These are phyloP conservation scores for Rostrohypoxylon terebratum DNA, from an alignment of 495 filamentous ascomycete species.

Conservation along the genomic window DNA sequence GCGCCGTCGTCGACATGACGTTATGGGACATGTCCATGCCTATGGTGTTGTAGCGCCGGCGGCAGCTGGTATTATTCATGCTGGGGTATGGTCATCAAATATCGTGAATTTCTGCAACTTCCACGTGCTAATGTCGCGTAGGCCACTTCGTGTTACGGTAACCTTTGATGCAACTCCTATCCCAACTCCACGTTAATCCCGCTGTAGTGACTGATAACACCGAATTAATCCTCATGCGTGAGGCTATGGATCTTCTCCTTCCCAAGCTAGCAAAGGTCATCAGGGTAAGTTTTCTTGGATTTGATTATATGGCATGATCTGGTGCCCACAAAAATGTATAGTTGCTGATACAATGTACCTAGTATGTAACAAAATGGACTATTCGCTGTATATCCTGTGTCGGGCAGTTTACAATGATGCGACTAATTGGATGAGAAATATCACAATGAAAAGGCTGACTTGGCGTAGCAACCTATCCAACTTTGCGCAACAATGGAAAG, in stretches of 20 bases:
- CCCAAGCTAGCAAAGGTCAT: constrained; percentile 90
- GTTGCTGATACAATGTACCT: constrained; percentile 19
- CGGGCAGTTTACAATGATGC: neutral
- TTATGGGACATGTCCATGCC: constrained; percentile 78
- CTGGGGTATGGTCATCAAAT: constrained; percentile 58
- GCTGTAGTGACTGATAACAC: constrained; percentile 78
- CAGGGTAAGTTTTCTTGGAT: constrained; percentile 31
- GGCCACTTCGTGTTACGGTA: constrained; percentile 35
- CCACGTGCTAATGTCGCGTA: constrained; percentile 21
- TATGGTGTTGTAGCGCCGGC: constrained; percentile 77
- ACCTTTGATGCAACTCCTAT: neutral
- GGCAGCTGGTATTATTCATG: constrained; percentile 73
- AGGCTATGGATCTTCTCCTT: constrained; percentile 56
- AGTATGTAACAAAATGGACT: neutral
- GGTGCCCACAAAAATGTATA: neutral
- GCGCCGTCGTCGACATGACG: constrained; percentile 75
- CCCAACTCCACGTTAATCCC: constrained; percentile 7
- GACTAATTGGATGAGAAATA: neutral
- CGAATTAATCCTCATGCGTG: constrained; percentile 84
- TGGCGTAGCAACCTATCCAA: constrained; percentile 71
- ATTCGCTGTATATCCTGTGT: neutral
- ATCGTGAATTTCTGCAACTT: neutral
- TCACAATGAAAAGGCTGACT: neutral
- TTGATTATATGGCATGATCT: neutral
- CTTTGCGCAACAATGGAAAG: constrained; percentile 82